Evolutionary conservation across 2,329 filamentous ascomycete species (phyloP).

Genomic region (Colletotrichum ledebouriae): DNA sequence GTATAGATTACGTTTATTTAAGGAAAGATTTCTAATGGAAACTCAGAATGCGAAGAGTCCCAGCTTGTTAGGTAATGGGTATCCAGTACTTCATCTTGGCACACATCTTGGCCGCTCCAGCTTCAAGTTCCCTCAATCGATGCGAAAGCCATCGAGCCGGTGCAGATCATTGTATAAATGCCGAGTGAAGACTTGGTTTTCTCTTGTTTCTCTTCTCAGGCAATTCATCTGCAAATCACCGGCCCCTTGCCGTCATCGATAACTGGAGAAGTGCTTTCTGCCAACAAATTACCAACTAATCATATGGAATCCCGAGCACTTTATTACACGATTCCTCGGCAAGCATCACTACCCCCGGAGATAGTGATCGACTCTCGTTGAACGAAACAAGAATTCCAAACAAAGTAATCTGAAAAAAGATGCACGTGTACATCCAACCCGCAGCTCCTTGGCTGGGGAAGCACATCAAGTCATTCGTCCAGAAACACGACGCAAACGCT

Average conservation of each 20-base stretch:
- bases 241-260: background rate
- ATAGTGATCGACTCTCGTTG: constrained; percentile 9
- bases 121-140: background rate
- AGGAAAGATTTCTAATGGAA: constrained; percentile 31
- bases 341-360: constrained; percentile 33
- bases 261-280: background rate
- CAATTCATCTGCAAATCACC: background rate
- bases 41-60: background rate
- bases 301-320: constrained; percentile 26
- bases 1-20: constrained; percentile 32
- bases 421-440: constrained; percentile 48
- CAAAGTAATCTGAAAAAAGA: constrained; percentile 7
- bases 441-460: constrained; percentile 50
- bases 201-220: background rate
- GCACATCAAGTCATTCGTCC: constrained; percentile 50
- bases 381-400: background rate
- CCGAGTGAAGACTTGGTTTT: background rate
- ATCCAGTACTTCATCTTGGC: constrained; percentile 30
- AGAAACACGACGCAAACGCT: constrained; percentile 47
- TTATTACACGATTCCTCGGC: constrained; percentile 19
- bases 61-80: constrained; percentile 30
- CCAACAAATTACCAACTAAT: background rate
- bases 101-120: constrained; percentile 26
- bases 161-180: constrained; percentile 3
- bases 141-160: background rate